Evolutionary conservation across 2,329 filamentous ascomycete genomes (phyloP).

Genomic region (Botrytis elliptica): DNA sequence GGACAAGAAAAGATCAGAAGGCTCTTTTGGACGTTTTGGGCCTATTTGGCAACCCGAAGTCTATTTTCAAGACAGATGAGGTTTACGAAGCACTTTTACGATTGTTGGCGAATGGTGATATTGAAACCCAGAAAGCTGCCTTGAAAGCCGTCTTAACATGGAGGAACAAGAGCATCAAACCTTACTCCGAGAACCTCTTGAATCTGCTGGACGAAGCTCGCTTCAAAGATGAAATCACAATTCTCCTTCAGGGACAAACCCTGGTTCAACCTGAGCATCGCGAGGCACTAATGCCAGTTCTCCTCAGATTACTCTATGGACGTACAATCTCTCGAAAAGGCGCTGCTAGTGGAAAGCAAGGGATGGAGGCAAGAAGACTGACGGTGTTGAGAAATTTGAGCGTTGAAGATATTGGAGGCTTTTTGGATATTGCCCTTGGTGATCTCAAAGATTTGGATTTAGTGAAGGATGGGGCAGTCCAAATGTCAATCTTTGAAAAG

Average conservation of each 20-base stretch:
- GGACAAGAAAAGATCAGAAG: conserved; percentile 80
- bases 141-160: conserved; percentile 84
- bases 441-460: conserved; percentile 62
- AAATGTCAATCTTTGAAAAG: conserved; percentile 50
- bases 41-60: conserved; percentile 81
- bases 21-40: conserved; percentile 77
- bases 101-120: conserved; percentile 82
- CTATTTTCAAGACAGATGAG: conserved; percentile 73
- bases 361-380: conserved; percentile 77
- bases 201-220: conserved; percentile 86
- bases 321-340: conserved; percentile 82
- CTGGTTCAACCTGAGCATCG: conserved; percentile 73
- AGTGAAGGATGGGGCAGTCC: conserved; percentile 43
- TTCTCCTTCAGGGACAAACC: conserved; percentile 76
- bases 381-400: conserved; percentile 77
- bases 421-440: conserved; percentile 79
- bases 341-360: conserved; percentile 71
- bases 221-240: conserved; percentile 90
- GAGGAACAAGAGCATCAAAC: conserved; percentile 74
- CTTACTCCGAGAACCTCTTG: conserved; percentile 81
- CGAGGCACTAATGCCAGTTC: conserved; percentile 73
- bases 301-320: conserved; percentile 86
- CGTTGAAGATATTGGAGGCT: conserved; percentile 71
- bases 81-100: conserved; percentile 74
- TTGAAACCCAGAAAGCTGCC: conserved; percentile 81